Conservation (phyloP, 75 land plant species). For the Sequoia sempervirens region DNA sequence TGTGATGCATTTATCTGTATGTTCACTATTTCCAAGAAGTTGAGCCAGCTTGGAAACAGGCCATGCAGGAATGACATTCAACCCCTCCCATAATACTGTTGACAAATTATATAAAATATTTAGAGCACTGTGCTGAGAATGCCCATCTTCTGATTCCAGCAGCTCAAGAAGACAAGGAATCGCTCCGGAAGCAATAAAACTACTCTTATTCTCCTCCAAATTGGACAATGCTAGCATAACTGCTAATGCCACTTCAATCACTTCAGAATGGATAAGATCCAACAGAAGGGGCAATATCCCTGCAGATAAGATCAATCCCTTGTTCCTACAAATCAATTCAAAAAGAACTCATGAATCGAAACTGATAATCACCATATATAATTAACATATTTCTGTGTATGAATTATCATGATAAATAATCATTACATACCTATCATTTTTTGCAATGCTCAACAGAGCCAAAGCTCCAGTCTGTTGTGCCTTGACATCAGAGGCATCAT, state of each 20-base stretch:
- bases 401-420: background rate
- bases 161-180: constrained; percentile 41
- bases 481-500: constrained; percentile 25
- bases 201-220: constrained; percentile 28
- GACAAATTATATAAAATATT: constrained; percentile 58
- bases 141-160: constrained; percentile 38
- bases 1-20: constrained; percentile 34
- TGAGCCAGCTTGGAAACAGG: constrained; percentile 54
- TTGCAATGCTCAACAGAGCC: constrained; percentile 50
- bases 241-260: constrained; percentile 39
- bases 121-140: constrained; percentile 39
- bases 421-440: constrained; percentile 49
- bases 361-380: background rate
- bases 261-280: constrained; percentile 42
- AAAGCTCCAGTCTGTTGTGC: constrained; percentile 49
- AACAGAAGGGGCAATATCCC: constrained; percentile 50
- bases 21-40: constrained; percentile 32
- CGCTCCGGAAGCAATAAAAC: constrained; percentile 52
- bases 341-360: constrained; percentile 1
- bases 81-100: constrained; percentile 23
- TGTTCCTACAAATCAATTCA: constrained; percentile 32
- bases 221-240: constrained; percentile 44
- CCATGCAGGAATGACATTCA: constrained; percentile 36
- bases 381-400: background rate
- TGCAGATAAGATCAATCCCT: constrained; percentile 33